A percentile compares a stretch with the other conserved stretches of the same genome.
Evolutionary conservation across 352 stramenopile species (phyloP).

Genomic region (Chrysophaeum taylorii): DNA sequence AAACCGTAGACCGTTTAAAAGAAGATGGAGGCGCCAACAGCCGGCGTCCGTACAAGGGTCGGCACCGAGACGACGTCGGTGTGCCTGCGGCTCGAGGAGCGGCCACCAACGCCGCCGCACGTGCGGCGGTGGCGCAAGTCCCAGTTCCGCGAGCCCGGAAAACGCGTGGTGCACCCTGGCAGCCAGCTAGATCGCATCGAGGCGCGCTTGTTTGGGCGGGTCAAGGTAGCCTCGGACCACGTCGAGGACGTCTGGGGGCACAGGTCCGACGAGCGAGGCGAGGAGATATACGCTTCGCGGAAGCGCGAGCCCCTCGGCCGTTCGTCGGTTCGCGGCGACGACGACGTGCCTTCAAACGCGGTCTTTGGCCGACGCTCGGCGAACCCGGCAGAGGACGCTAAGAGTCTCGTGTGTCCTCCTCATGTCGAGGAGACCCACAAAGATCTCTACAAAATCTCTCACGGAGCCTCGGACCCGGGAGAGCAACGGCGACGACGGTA

Average conservation of each 20-base stretch:
- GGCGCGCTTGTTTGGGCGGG: slow-evolving; percentile 15
- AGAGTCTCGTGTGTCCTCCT: too few species aligned
- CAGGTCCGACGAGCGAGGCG: slow-evolving; percentile 18
- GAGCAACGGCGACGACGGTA: slow-evolving; percentile 72
- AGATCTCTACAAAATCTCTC: slow-evolving; percentile 60
- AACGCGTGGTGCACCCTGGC: slow-evolving; percentile 22
- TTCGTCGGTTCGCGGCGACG: slow-evolving; percentile 46
- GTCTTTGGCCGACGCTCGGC: slow-evolving; percentile 38
- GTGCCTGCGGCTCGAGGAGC: not conserved
- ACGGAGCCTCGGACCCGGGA: slow-evolving; percentile 58
- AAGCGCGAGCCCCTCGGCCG: slow-evolving; percentile 61
- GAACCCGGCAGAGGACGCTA: too few species aligned
- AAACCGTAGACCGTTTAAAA: too few species aligned
- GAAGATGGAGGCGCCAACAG: too few species aligned
- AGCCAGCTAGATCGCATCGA: too few species aligned
- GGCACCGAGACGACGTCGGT: not conserved
- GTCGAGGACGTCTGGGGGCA: slow-evolving; percentile 20
- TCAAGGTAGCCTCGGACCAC: slow-evolving; percentile 15
- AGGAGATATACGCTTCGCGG: slow-evolving; percentile 57
- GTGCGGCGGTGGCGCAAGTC: slow-evolving; percentile 22
- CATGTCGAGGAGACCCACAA: slow-evolving; percentile 49
- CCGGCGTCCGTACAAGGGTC: not conserved
- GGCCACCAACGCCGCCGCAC: slow-evolving; percentile 8
- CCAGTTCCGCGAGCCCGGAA: slow-evolving; percentile 17
- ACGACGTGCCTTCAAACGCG: too few species aligned